These are phyloP conservation scores for Pyrenula massariospora DNA, from an alignment of 495 filamentous ascomycete species.

Conservation along the genomic window DNA sequence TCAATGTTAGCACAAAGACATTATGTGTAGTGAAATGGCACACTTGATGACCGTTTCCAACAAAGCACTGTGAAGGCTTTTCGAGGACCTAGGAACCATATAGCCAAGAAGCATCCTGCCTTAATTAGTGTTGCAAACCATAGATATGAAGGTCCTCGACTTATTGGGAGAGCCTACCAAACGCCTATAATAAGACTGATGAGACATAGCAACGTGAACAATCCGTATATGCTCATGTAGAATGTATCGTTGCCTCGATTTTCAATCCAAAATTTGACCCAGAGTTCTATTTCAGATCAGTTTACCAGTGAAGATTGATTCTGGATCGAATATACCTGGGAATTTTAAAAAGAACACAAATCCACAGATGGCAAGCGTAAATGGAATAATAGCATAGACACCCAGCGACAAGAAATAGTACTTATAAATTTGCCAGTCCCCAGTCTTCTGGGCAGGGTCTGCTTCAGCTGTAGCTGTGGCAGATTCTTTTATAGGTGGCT, in stretches of 20 bases:
- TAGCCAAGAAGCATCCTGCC: constrained; percentile 3
- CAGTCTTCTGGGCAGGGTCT: not conserved
- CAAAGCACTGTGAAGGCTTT: constrained; percentile 5
- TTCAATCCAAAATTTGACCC: constrained; percentile 5
- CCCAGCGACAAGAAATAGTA: not conserved
- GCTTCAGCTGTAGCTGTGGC: not conserved
- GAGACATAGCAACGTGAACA: constrained; percentile 9
- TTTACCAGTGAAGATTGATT: too few relatives aligned
- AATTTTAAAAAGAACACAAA: constrained; percentile 4
- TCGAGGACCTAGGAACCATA: not conserved
- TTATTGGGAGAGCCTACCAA: constrained; percentile 8
- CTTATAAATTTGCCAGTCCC: constrained; percentile 1
- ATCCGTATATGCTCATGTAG: constrained; percentile 15
- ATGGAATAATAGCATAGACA: not conserved
- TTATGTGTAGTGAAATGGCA: not conserved
- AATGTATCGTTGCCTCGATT: constrained; percentile 6
- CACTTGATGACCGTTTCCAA: not conserved
- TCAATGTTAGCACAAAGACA: not conserved
- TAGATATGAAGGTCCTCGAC: constrained; percentile 14
- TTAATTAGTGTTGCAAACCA: constrained; percentile 11
- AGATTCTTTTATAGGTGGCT: not conserved
- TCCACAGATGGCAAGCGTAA: not conserved
- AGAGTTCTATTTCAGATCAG: constrained; percentile 1
- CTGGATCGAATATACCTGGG: not conserved
- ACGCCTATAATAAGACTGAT: constrained; percentile 5